Base-by-base conservation (phyloP, 371 early-diverging fungal genomes). In the Mucor lusitanicus region DNA sequence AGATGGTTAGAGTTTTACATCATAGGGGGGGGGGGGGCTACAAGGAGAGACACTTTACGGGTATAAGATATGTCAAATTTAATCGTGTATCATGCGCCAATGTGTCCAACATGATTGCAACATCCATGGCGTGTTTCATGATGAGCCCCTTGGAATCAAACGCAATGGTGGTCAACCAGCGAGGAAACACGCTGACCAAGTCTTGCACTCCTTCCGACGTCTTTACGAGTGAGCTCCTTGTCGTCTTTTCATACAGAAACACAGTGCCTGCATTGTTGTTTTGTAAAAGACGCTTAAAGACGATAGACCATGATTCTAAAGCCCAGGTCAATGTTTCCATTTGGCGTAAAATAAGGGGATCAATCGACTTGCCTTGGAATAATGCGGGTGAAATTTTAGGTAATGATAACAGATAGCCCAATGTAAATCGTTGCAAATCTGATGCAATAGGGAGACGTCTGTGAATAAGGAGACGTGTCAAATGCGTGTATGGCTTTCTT, bases 71-170 rank as follows among this genome's bases (percentile, higher is more conserved):
- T 6, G 42, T 64, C 17, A 77, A 40, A 13, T 68, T 59, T 6
- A 82, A 63, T 6, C 78, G 64, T 15, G 72, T 55, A 37, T 82
- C 76, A 66, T 82, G 70, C 0, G 73, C 78, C 44, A 82, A 56
- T 13, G 78, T 75, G 46, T 82, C 80, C 32, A 82, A 57, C 62
- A 78, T 69, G 32, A 82, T 72, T 6, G 78, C 76, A 0, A 82
- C 76, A 61, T 82, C 82, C 35, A 80, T 61, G 2, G 80, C 80
- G 69, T 82, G 82, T 19, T 78, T 76, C 73, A 82, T 79, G 8
- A 82, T 62, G 3, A 72, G n/a, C 0, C 80, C 78, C 17, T 65
- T 64, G 6, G 67, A 54, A 30, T 71, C 73, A 50, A 82, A 80
- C 11, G 80, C 82, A 15, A 80, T 71, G 9, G 53, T 70, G 12